Conservation (phyloP, 768 basidiomycete genomes). For the Lentinus brumalis region DNA sequence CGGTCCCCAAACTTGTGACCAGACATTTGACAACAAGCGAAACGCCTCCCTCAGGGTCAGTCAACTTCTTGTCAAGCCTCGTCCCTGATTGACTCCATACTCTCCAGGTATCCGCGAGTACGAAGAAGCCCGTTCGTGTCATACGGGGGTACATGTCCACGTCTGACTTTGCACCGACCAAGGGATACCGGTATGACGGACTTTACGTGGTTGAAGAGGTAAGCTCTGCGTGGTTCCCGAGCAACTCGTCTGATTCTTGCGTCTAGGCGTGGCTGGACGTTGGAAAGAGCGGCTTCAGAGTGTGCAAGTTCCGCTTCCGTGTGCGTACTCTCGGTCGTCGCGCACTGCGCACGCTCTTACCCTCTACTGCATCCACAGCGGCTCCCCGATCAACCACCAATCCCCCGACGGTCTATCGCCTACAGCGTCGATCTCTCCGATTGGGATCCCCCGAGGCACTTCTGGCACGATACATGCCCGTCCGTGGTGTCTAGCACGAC, state of each 20-base stretch:
- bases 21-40: constrained; percentile 13
- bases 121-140: constrained; percentile 23
- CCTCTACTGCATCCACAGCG: background rate
- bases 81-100: background rate
- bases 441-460: constrained; percentile 7
- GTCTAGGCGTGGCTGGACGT: constrained; percentile 22
- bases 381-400: constrained; percentile 13
- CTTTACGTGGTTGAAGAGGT: constrained; percentile 21
- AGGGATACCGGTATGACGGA: constrained; percentile 26
- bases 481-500: background rate
- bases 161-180: constrained; percentile 18
- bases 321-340: background rate
- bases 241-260: background rate
- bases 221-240: background rate
- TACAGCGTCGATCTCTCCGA: background rate
- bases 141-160: constrained; percentile 17
- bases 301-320: constrained; percentile 21
- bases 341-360: background rate
- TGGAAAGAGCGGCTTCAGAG: constrained; percentile 18
- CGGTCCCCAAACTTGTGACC: constrained; percentile 22
- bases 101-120: constrained; percentile 16
- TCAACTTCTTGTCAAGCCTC: background rate
- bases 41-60: constrained; percentile 20
- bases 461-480: background rate
- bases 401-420: constrained; percentile 6